Evolutionary conservation across 192 early-diverging fungal species (phyloP).

Genomic region (Endogone sp.): DNA sequence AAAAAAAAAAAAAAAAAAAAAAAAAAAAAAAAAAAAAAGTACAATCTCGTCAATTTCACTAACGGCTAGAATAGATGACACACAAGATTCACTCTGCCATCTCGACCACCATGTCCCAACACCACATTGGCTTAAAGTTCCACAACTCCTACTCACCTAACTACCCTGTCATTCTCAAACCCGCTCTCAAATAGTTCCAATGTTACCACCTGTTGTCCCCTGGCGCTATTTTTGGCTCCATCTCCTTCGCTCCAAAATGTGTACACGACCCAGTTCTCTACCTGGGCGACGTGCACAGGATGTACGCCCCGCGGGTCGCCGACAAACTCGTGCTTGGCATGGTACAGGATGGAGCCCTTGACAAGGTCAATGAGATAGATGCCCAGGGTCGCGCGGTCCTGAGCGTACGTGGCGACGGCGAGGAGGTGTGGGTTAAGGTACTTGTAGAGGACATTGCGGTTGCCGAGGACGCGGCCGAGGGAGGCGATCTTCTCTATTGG

Average conservation of each 20-base stretch:
- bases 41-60: no score
- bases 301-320: conserved; percentile 24
- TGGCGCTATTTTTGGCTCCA: conserved; percentile 34
- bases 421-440: conserved; percentile 94
- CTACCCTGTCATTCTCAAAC: conserved; percentile 60
- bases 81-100: no score
- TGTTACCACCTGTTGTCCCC: conserved; percentile 76
- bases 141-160: conserved; percentile 52
- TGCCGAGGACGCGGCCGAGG: conserved; percentile 88
- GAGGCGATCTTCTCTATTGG: conserved; percentile 69
- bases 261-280: conserved; percentile 88
- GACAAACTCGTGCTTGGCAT: conserved; percentile 57
- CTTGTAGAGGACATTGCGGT: conserved; percentile 97
- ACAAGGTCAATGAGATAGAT: conserved; percentile 88
- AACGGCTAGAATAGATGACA: no score
- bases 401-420: conserved; percentile 62
- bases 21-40: no score
- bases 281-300: conserved; percentile 65
- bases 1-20: no score
- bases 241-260: conserved; percentile 83
- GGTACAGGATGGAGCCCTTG: conserved; percentile 78
- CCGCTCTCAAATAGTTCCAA: conserved; percentile 88
- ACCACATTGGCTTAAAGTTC: no score
- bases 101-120: no score
- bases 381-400: conserved; percentile 37